Conservation (phyloP, 768 basidiomycete species). For the Boletus fagicola region DNA sequence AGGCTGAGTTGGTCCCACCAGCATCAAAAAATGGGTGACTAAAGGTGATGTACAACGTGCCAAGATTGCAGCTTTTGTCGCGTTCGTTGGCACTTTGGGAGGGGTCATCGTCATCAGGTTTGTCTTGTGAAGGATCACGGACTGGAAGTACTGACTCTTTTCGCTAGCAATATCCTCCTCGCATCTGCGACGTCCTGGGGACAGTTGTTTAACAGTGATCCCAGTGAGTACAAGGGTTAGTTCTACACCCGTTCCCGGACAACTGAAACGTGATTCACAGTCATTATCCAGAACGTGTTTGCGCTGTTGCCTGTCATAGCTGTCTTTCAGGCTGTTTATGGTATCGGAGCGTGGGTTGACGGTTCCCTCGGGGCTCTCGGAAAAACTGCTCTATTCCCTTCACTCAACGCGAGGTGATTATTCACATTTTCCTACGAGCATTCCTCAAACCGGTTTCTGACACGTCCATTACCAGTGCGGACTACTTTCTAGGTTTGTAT, state of each 20-base stretch:
- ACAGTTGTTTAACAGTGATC: constrained; percentile 59
- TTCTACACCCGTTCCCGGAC: neutral
- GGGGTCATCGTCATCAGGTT: constrained; percentile 14
- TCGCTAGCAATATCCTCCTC: constrained; percentile 40
- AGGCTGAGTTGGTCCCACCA: constrained; percentile 5
- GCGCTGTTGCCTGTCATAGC: constrained; percentile 46
- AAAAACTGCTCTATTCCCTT: constrained; percentile 22
- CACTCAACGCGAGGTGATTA: constrained; percentile 22
- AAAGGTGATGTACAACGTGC: constrained; percentile 19
- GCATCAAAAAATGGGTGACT: constrained; percentile 23
- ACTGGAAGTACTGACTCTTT: neutral
- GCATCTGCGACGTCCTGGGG: constrained; percentile 51
- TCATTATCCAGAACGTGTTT: constrained; percentile 45
- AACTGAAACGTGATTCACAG: constrained; percentile 25
- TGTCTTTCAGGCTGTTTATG: constrained; percentile 25
- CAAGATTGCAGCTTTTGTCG: constrained; percentile 18
- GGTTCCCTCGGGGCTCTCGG: constrained; percentile 19
- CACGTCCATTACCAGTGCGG: constrained; percentile 9
- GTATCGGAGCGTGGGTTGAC: constrained; percentile 22
- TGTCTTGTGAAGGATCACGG: neutral
- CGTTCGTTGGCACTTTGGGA: constrained; percentile 17
- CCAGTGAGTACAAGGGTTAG: constrained; percentile 23
- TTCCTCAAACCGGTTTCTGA: neutral
- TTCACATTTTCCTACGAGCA: neutral
- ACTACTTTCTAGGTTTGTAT: constrained; percentile 33